Evolutionary conservation across 1,284 basidiomycete species (phyloP), one percentile per base, ranked within the genome.

Genomic region (Irpex rosettiformis): DNA sequence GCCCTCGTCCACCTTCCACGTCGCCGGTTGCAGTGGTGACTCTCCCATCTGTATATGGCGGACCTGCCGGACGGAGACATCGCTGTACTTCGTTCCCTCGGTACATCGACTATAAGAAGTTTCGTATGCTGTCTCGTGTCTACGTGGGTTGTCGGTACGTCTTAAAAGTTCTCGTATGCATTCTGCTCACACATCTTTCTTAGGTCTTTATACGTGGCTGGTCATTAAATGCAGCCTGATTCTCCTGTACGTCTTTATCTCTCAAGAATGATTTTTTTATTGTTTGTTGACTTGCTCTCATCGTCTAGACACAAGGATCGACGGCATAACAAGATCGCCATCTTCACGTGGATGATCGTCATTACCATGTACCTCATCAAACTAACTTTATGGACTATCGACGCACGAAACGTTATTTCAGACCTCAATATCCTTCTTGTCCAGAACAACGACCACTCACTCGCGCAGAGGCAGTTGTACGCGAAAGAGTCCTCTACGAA

Each of bases 301-400:
- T 7, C 8, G 6, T 28, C 10, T 18, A 51, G 48, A 29, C 48
- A 51, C 11, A 51, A 51, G 25, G 48, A 51, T 18, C 48, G 48
- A 29, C 21, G 48, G 25, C 57, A 51, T 33, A 60, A 29, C 37
- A 60, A 27, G 52, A 55, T 57, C 8, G 56, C 60, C 8, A 3
- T 56, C 42, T 54, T 13, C 18, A 61, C 58, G 24, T 60, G 29
- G 37, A 7, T 21, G 2, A 55, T 58, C 30, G 58, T 64, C 21
- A 29, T 62, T 21, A 52, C 54, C 8, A 64, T 64, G 62, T 64
- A 60, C 30, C 29, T 55, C 18, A 48, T 64, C 8, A 60, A 58
- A 10, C 42, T 61, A 8, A 29, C 58, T 10, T 51, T 64, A 4
- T 64, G 62, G 62, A 60, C 61, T 22, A 58, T 64, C 28, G 62